A percentile compares a stretch with the other conserved stretches of the same genome.
These are phyloP conservation scores for Urostyla sp. DNA, from an alignment of 73 alveolate genomes.

Conservation along the genomic window DNA sequence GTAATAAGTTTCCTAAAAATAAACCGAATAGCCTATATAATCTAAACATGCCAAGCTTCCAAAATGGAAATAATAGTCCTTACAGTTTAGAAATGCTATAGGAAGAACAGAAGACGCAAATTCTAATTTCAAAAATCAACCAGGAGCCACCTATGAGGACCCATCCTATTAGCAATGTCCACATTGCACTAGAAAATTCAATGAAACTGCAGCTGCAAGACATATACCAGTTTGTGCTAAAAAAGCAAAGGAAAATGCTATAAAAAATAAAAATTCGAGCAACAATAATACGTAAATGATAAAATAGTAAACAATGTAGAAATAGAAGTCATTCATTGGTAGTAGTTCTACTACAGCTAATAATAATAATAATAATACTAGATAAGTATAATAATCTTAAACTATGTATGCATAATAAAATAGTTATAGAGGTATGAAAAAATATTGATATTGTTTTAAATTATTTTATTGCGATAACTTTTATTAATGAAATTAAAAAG, in stretches of 20 bases:
- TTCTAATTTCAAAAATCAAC: background rate
- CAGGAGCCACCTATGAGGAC: conserved; percentile 22
- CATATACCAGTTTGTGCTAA: conserved; percentile 45
- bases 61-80: conserved; percentile 67
- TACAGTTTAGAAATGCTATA: conserved; percentile 68
- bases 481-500: too few relatives aligned
- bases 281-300: too few relatives aligned
- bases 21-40: conserved; percentile 2
- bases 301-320: too few relatives aligned
- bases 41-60: conserved; percentile 29
- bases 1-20: background rate
- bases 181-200: conserved; percentile 61
- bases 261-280: conserved; percentile 2
- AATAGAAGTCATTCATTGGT: too few relatives aligned
- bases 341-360: too few relatives aligned
- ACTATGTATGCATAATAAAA: too few relatives aligned
- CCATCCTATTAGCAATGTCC: conserved; percentile 43
- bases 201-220: conserved; percentile 55
- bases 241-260: conserved; percentile 43
- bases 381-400: too few relatives aligned
- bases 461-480: too few relatives aligned
- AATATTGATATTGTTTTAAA: too few relatives aligned
- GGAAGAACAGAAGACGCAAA: conserved; percentile 37
- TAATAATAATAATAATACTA: too few relatives aligned
- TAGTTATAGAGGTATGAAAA: too few relatives aligned